A percentile compares a stretch with the other conserved stretches of the same genome.
Evolutionary conservation across 257 asterid species (phyloP).

Genomic region (Scutellaria minor): DNA sequence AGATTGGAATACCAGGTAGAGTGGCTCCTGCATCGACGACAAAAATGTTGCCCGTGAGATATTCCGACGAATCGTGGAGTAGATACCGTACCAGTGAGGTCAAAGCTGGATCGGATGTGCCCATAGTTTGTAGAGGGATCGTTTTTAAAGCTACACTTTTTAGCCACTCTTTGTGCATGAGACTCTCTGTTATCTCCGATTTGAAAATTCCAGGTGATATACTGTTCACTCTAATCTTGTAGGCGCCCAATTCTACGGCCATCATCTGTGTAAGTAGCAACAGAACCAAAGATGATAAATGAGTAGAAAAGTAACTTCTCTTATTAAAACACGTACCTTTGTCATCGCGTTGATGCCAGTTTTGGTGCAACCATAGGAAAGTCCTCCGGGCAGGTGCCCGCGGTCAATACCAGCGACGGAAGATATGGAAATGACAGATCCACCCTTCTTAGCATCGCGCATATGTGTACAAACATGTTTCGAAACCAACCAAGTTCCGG

Average conservation of each 20-base stretch:
- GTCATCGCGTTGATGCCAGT: constrained; percentile 42
- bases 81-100: constrained; percentile 45
- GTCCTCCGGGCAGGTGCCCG: constrained; percentile 33
- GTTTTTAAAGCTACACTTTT: constrained; percentile 30
- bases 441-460: constrained; percentile 38
- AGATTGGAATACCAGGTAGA: constrained; percentile 48
- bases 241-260: constrained; percentile 45
- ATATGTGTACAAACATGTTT: constrained; percentile 41
- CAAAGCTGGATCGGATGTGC: constrained; percentile 46
- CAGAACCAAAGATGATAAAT: neutral
- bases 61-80: constrained; percentile 45
- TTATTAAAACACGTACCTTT: constrained; percentile 38
- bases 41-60: constrained; percentile 43
- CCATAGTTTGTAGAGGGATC: constrained; percentile 30
- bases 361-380: constrained; percentile 44
- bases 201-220: constrained; percentile 48
- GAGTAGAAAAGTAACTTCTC: too few relatives aligned
- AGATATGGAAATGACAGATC: constrained; percentile 48
- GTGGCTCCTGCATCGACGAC: constrained; percentile 48
- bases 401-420: constrained; percentile 49
- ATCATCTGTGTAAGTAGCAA: constrained; percentile 35
- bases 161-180: constrained; percentile 38
- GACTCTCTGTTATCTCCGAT: constrained; percentile 48
- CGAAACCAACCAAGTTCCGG: constrained; percentile 49
- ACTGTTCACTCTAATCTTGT: constrained; percentile 49